Conservation (phyloP, 176 grass and related monocot genomes). For the Triticum monococcum region DNA sequence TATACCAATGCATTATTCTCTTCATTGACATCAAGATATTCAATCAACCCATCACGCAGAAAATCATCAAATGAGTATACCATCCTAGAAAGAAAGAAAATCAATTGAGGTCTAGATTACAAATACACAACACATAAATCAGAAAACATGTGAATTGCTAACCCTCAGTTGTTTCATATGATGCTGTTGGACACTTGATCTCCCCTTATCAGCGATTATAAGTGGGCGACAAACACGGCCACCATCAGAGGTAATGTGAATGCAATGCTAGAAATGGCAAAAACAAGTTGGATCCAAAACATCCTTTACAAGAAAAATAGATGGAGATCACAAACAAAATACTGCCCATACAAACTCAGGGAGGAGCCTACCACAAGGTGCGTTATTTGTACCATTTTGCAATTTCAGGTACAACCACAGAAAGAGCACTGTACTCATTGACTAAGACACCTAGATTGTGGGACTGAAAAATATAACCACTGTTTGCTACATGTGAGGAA, state of each 20-base stretch:
- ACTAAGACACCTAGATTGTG: neutral
- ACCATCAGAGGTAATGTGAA: constrained; percentile 88
- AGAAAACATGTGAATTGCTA: constrained; percentile 31
- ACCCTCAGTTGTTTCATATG: constrained; percentile 89
- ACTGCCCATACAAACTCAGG: neutral
- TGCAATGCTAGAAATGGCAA: constrained; percentile 49
- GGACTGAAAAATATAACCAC: neutral
- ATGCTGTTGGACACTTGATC: constrained; percentile 75
- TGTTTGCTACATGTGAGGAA: neutral
- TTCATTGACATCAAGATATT: constrained; percentile 98
- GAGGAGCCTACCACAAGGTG: neutral
- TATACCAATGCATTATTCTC: constrained; percentile 93
- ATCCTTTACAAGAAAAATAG: neutral
- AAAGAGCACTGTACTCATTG: neutral
- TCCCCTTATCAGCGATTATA: constrained; percentile 84
- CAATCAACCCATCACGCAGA: constrained; percentile 76
- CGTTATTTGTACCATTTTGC: neutral
- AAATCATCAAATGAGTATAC: constrained; percentile 85
- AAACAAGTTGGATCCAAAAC: constrained; percentile 25
- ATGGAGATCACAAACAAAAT: neutral
- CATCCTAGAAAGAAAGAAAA: constrained; percentile 48
- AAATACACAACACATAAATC: constrained; percentile 22
- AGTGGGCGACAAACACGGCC: constrained; percentile 92
- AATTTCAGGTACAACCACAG: neutral
- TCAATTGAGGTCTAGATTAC: neutral